phyloP scores from a whole-genome alignment of 108 stramenopile genomes.

The Cylindrotheca closterium region DNA sequence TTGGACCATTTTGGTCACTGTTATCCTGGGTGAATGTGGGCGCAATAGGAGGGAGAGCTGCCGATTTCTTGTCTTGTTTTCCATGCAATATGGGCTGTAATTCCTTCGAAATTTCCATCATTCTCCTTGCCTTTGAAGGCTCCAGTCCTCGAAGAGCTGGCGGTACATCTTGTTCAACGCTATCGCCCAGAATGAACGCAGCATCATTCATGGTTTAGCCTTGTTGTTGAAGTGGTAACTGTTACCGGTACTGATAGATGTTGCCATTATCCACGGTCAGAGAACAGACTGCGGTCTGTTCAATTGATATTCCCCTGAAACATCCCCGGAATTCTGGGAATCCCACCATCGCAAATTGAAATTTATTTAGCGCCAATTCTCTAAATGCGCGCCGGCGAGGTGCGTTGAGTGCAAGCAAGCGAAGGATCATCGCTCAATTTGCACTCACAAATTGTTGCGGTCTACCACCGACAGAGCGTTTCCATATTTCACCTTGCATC shows the following conservation, averaged over 20 bases:
- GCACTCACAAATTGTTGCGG: too few species aligned
- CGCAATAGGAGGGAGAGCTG: slow-evolving; percentile 57
- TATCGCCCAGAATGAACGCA: slow-evolving; percentile 30
- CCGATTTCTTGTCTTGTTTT: slow-evolving; percentile 30
- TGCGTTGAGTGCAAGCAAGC: too few species aligned
- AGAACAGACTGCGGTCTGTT: not conserved
- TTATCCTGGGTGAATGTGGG: slow-evolving; percentile 37
- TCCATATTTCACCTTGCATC: too few species aligned
- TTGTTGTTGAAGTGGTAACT: not conserved
- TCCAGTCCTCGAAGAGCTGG: too few species aligned
- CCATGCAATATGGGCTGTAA: slow-evolving; percentile 32
- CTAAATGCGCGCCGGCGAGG: too few species aligned
- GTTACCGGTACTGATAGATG: not conserved
- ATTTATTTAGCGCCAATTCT: too few species aligned
- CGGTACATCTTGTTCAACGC: too few species aligned
- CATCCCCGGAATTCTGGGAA: too few species aligned
- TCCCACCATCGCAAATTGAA: too few species aligned
- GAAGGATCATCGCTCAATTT: too few species aligned
- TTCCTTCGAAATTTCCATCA: slow-evolving; percentile 39
- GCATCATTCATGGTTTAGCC: slow-evolving; percentile 32
- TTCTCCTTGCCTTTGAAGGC: slow-evolving; percentile 36
- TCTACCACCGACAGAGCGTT: too few species aligned
- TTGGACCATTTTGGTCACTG: not conserved
- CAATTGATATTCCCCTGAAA: too few species aligned
- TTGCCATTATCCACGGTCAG: not conserved